Evolutionary conservation across 805 yeast genomes (phyloP).

Genomic region (Yueomyces sinensis): DNA sequence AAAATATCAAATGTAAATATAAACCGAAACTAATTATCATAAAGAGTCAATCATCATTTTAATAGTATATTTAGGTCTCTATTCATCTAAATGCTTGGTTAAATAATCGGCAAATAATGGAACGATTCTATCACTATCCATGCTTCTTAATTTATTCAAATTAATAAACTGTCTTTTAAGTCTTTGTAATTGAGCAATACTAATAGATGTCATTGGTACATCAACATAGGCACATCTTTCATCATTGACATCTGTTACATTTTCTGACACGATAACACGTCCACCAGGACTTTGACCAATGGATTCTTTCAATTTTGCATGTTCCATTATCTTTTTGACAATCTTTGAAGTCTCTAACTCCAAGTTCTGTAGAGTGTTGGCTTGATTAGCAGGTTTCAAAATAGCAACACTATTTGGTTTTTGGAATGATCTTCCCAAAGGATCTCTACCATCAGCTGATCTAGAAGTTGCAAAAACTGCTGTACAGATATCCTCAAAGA

Average conservation of each 20-base stretch:
- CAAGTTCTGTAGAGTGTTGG: conserved; percentile 63
- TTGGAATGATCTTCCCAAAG: conserved; percentile 40
- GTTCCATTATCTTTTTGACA: conserved; percentile 45
- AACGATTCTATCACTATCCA: conserved; percentile 55
- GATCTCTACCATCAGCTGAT: conserved; percentile 19
- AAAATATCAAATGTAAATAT: too few species aligned
- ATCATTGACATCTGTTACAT: conserved; percentile 27
- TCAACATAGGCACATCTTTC: conserved; percentile 32
- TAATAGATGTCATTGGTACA: conserved; percentile 42
- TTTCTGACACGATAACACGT: conserved; percentile 32
- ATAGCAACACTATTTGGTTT: conserved; percentile 79
- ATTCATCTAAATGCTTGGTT: conserved; percentile 39
- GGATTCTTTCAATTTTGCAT: conserved; percentile 19
- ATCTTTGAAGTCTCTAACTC: conserved; percentile 61
- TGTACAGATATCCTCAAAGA: conserved; percentile 52
- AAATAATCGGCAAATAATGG: conserved; percentile 70
- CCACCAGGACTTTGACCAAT: conserved; percentile 37
- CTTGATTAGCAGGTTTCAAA: conserved; percentile 64
- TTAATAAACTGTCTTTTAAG: conserved; percentile 72
- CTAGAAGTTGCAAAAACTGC: conserved; percentile 30
- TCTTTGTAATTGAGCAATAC: conserved; percentile 71
- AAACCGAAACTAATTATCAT: too few species aligned
- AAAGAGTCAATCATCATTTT: neutral
- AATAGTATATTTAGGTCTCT: neutral
- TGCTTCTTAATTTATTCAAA: conserved; percentile 64